These are phyloP conservation scores for Gossypium gossypioides DNA, from an alignment of 441 rosid genomes.

Conservation along the genomic window DNA sequence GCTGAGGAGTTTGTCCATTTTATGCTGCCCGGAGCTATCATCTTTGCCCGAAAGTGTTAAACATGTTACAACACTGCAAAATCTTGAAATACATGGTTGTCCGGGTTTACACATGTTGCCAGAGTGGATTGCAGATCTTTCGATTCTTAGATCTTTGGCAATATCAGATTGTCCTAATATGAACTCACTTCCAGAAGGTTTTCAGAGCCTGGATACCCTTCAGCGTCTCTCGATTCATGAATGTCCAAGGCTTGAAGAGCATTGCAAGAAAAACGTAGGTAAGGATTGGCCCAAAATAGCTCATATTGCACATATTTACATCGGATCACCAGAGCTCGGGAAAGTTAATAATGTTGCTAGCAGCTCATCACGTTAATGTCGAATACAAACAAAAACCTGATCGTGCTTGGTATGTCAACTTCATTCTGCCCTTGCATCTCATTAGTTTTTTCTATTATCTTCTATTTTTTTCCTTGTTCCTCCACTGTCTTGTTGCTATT, in stretches of 20 bases:
- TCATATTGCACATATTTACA: conserved; percentile 7
- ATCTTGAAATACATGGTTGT: conserved; percentile 17
- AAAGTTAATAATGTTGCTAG: neutral
- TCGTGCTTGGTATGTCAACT: neutral
- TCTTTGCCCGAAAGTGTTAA: conserved; percentile 21
- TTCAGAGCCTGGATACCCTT: conserved; percentile 8
- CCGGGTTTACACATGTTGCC: neutral
- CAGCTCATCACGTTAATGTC: neutral
- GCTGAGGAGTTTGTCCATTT: conserved; percentile 7
- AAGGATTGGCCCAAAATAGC: conserved; percentile 19
- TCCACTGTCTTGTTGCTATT: too few species aligned
- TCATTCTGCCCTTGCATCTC: neutral
- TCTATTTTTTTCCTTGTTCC: too few species aligned
- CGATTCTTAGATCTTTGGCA: conserved; percentile 2
- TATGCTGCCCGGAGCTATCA: conserved; percentile 14
- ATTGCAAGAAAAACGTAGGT: neutral
- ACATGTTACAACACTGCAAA: conserved; percentile 11
- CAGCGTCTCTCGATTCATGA: conserved; percentile 22
- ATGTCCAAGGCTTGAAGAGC: conserved; percentile 15
- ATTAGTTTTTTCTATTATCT: neutral
- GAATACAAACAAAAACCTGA: neutral
- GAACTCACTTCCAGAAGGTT: conserved; percentile 3
- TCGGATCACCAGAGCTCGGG: conserved; percentile 7
- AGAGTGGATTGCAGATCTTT: conserved; percentile 1
- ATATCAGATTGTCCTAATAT: conserved; percentile 8